A percentile compares a stretch with the other conserved stretches of the same genome.
These are phyloP conservation scores for Botrytis medusae DNA, from an alignment of 2,329 filamentous ascomycete species.

Conservation along the genomic window DNA sequence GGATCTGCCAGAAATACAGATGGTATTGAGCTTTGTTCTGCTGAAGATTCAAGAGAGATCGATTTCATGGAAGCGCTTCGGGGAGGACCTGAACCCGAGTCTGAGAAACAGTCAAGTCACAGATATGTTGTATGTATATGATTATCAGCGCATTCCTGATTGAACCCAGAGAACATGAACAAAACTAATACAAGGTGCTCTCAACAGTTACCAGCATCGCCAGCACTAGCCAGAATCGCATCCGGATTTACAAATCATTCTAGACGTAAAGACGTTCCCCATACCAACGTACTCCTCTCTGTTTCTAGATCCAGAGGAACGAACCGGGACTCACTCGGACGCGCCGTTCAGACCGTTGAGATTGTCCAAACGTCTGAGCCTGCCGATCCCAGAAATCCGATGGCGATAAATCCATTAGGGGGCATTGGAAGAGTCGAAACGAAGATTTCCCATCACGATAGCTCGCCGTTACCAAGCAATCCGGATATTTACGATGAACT, in stretches of 20 bases:
- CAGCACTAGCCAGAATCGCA: not conserved
- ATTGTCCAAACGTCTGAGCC: not conserved
- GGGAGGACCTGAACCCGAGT: not conserved
- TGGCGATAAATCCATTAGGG: not conserved
- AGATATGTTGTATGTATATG: not conserved
- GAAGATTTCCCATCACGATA: constrained; percentile 8
- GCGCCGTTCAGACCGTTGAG: constrained; percentile 1
- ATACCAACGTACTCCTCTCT: not conserved
- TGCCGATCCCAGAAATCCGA: not conserved
- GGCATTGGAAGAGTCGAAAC: constrained; percentile 6
- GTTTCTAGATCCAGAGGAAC: not conserved
- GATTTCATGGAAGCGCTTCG: constrained; percentile 10
- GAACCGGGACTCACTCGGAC: not conserved
- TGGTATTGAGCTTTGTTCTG: not conserved
- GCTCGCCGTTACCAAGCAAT: not conserved
- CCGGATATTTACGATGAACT: not conserved
- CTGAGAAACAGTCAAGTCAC: not conserved
- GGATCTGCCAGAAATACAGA: not conserved
- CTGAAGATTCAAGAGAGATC: constrained; percentile 10
- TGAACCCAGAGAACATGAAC: not conserved
- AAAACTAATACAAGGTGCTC: not conserved
- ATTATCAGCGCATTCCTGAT: not conserved
- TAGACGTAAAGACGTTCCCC: not conserved
- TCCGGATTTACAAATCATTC: not conserved
- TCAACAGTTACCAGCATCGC: not conserved